These are phyloP conservation scores for Olyra latifolia DNA, from an alignment of 176 grass and related monocot genomes.

Conservation along the genomic window DNA sequence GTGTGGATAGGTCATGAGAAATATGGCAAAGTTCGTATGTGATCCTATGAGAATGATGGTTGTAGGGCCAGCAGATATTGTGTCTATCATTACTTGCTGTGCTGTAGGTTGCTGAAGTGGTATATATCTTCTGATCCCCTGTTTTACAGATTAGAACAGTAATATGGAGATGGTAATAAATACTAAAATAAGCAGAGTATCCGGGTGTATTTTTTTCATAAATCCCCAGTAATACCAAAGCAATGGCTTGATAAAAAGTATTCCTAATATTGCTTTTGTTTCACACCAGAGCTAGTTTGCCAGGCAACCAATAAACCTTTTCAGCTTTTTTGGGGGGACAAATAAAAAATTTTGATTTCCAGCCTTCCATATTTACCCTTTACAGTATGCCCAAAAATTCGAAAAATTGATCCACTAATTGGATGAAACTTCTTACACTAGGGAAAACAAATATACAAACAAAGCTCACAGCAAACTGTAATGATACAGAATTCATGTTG, in stretches of 20 bases:
- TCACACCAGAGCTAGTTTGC: background rate
- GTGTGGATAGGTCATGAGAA: conserved; percentile 73
- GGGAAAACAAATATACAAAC: background rate
- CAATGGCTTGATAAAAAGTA: background rate
- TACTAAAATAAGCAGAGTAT: conserved; percentile 1
- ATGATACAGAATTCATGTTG: background rate
- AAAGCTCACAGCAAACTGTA: background rate
- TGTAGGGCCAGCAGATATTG: conserved; percentile 67
- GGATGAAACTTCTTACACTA: background rate
- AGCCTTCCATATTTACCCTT: background rate
- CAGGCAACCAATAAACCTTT: background rate
- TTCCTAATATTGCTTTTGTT: background rate
- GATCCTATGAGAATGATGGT: conserved; percentile 64
- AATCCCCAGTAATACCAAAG: background rate
- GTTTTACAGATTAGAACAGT: conserved; percentile 22
- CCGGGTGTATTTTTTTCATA: background rate
- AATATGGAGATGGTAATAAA: conserved; percentile 4
- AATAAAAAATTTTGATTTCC: background rate
- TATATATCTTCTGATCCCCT: conserved; percentile 75
- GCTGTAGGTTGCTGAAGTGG: conserved; percentile 61
- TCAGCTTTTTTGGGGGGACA: background rate
- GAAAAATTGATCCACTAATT: background rate
- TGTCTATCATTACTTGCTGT: conserved; percentile 70
- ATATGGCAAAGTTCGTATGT: conserved; percentile 75
- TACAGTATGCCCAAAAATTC: background rate